Percentiles rank a stretch among this genome's conserved stretches.
phyloP scores from a whole-genome alignment of 2,329 filamentous ascomycete genomes.

The Tolypocladium guangdongense region DNA sequence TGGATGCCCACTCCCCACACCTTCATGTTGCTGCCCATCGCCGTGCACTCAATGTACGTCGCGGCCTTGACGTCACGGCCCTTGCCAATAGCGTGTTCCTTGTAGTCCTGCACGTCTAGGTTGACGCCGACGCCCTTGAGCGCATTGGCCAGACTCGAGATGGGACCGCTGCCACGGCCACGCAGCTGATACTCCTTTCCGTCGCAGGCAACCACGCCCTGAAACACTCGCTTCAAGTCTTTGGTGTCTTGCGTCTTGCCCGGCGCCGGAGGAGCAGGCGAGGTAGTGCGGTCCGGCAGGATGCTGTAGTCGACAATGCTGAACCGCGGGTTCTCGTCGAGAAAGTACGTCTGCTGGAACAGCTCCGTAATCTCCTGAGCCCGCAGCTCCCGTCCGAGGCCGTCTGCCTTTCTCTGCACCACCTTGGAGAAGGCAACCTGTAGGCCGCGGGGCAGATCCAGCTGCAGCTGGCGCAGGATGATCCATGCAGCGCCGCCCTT shows the following conservation, averaged over 20 bases:
- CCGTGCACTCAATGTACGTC: constrained; percentile 84
- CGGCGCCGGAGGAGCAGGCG: constrained; percentile 55
- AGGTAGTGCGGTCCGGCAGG: constrained; percentile 66
- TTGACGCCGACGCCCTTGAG: constrained; percentile 70
- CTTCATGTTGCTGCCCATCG: constrained; percentile 53
- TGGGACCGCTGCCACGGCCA: constrained; percentile 79
- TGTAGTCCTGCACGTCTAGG: constrained; percentile 87
- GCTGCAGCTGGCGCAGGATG: constrained; percentile 75
- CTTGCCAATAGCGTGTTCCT: constrained; percentile 83
- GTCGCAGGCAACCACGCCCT: constrained; percentile 75
- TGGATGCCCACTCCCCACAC: constrained; percentile 68
- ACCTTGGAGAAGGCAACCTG: constrained; percentile 85
- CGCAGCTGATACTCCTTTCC: constrained; percentile 66
- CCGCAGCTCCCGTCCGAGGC: constrained; percentile 71
- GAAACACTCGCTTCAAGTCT: constrained; percentile 72
- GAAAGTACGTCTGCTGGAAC: constrained; percentile 83
- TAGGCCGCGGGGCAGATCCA: constrained; percentile 85
- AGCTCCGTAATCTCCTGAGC: constrained; percentile 74
- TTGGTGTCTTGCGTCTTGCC: constrained; percentile 68
- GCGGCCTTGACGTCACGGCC: constrained; percentile 84
- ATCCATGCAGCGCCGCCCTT: constrained; percentile 95
- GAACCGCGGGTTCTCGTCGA: constrained; percentile 76
- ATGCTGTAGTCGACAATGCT: constrained; percentile 87
- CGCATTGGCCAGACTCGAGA: constrained; percentile 78
- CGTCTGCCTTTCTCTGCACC: constrained; percentile 73